A percentile compares a stretch with the other conserved stretches of the same genome.
These are phyloP conservation scores for Yarrowia galli DNA, from an alignment of 1,139 yeast species.

Conservation along the genomic window DNA sequence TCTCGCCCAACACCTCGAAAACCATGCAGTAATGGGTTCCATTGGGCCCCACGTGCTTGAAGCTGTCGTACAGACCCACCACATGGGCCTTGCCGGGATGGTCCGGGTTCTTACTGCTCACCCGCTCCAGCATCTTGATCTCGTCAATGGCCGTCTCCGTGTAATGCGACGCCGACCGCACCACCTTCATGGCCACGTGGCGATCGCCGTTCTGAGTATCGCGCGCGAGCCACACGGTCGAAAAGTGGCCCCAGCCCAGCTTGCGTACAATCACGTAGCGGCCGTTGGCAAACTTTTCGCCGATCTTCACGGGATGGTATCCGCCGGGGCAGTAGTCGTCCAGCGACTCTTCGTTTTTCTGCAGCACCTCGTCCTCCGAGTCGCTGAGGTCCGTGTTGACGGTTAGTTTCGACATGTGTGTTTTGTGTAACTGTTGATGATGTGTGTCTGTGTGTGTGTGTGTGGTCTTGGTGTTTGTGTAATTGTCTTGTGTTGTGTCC, in stretches of 20 bases:
- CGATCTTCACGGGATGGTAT: constrained; percentile 82
- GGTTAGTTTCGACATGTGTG: constrained; percentile 24
- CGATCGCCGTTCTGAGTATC: constrained; percentile 55
- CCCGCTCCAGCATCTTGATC: constrained; percentile 63
- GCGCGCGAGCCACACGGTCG: constrained; percentile 86
- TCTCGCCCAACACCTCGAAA: constrained; percentile 87
- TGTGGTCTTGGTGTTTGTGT: not conserved
- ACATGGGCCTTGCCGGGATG: constrained; percentile 79
- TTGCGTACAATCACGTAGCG: constrained; percentile 75
- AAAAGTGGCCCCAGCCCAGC: constrained; percentile 91
- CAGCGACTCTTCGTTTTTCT: constrained; percentile 66
- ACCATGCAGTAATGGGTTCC: constrained; percentile 90
- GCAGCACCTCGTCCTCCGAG: constrained; percentile 37
- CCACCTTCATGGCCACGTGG: constrained; percentile 86
- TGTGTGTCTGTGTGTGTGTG: not conserved
- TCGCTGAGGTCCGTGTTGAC: constrained; percentile 37
- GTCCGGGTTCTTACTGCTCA: constrained; percentile 58
- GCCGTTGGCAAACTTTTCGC: constrained; percentile 67
- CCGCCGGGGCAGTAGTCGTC: constrained; percentile 83
- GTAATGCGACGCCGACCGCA: constrained; percentile 70
- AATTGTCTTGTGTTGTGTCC: too few relatives aligned
- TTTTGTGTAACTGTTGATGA: not conserved
- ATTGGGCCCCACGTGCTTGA: constrained; percentile 78
- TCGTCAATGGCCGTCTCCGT: constrained; percentile 90
- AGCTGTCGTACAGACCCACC: constrained; percentile 74